Evolutionary conservation across 176 grass and related monocot species (phyloP).

Genomic region (Hordeum marinum): DNA sequence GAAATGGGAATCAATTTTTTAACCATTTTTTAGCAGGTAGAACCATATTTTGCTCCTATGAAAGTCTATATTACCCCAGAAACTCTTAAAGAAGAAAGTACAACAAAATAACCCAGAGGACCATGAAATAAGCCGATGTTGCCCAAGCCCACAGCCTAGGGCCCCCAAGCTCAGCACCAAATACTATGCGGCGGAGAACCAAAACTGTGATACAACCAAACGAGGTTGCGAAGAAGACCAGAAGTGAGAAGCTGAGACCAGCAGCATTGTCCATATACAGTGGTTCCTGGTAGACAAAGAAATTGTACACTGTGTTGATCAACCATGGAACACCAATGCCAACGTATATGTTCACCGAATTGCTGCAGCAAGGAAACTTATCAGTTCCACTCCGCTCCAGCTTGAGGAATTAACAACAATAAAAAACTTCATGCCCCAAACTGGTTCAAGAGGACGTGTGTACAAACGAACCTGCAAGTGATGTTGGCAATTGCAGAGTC

Average conservation of each 20-base stretch:
- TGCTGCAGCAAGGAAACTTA: constrained; percentile 33
- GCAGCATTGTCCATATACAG: constrained; percentile 71
- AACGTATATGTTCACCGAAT: constrained; percentile 90
- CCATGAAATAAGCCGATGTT: constrained; percentile 71
- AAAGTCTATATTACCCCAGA: constrained; percentile 56
- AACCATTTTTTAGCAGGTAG: not conserved
- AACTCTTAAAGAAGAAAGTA: constrained; percentile 67
- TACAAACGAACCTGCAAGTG: constrained; percentile 70
- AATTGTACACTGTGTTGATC: constrained; percentile 84
- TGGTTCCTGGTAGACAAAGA: constrained; percentile 58
- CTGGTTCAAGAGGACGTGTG: not conserved
- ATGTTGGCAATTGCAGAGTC: constrained; percentile 97
- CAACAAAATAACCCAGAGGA: constrained; percentile 76
- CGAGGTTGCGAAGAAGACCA: constrained; percentile 82
- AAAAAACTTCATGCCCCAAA: not conserved
- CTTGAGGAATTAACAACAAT: not conserved
- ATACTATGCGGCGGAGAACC: constrained; percentile 52
- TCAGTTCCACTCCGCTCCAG: not conserved
- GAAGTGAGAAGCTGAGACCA: constrained; percentile 83
- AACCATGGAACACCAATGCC: constrained; percentile 81
- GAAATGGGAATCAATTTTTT: not conserved
- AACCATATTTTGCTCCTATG: not conserved
- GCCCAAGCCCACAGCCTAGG: constrained; percentile 77
- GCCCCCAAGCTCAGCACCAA: constrained; percentile 83
- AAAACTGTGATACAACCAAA: constrained; percentile 67